phyloP scores from a whole-genome alignment of 2,329 filamentous ascomycete species.

The Geoglossum cookeanum region DNA sequence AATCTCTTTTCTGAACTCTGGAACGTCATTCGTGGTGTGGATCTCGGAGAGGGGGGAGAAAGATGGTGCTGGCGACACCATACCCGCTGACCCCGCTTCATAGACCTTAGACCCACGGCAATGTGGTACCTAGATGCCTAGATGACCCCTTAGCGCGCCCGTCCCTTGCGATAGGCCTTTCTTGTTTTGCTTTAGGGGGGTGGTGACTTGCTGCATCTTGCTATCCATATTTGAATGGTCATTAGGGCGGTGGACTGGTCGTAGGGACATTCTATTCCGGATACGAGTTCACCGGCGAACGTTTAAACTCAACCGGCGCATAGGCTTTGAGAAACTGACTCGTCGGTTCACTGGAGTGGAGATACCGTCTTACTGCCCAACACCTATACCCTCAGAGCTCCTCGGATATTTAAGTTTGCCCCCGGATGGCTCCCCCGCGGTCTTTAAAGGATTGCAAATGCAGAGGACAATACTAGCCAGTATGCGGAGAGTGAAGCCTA shows the following conservation, averaged over 20 bases:
- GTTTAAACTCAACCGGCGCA: slow-evolving; percentile 36
- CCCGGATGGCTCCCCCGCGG: too few species aligned
- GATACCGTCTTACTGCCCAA: neutral
- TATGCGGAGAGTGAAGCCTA: neutral
- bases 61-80: slow-evolving; percentile 48
- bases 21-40: slow-evolving; percentile 59
- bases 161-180: too few species aligned
- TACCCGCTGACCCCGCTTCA: slow-evolving; percentile 59
- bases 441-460: too few species aligned
- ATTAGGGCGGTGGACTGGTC: slow-evolving; percentile 59
- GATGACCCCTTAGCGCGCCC: too few species aligned
- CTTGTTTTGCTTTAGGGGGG: too few species aligned
- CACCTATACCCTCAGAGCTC: neutral
- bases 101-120: slow-evolving; percentile 56
- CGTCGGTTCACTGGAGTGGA: neutral
- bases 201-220: too few species aligned
- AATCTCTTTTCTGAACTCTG: slow-evolving; percentile 56
- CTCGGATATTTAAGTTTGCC: neutral
- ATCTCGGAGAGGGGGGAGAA: slow-evolving; percentile 52
- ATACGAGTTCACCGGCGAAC: slow-evolving; percentile 41
- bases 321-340: slow-evolving; percentile 27
- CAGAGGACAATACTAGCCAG: neutral
- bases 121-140: slow-evolving; percentile 40
- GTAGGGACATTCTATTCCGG: slow-evolving; percentile 46
- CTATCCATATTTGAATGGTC: slow-evolving; percentile 60